A percentile compares a stretch with the other conserved stretches of the same genome.
Evolutionary conservation across 192 early-diverging fungal genomes (phyloP).

Genomic region (Obelidium mucronatum): DNA sequence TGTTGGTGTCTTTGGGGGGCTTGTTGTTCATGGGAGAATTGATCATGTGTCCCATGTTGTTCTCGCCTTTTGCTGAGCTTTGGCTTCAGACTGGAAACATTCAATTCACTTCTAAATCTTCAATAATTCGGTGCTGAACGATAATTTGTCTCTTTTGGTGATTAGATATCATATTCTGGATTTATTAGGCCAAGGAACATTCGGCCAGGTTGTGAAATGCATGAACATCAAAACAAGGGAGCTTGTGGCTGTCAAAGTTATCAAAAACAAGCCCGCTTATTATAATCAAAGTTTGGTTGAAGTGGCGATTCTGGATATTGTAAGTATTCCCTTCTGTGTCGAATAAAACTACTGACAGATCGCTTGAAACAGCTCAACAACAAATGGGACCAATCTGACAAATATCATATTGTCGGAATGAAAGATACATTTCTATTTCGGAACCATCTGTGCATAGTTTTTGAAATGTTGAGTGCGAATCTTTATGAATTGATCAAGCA

Average conservation of each 20-base stretch:
- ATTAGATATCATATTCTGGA: conserved; percentile 91
- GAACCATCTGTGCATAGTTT: conserved; percentile 94
- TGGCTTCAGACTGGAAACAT: too few relatives aligned
- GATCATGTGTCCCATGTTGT: neutral
- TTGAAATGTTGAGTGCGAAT: conserved; percentile 96
- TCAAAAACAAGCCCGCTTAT: conserved; percentile 98
- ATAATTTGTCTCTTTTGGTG: too few relatives aligned
- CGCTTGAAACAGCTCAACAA: conserved; percentile 75
- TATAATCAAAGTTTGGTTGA: conserved; percentile 98
- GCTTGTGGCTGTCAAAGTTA: conserved; percentile 93
- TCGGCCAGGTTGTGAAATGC: conserved; percentile 99
- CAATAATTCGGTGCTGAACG: too few relatives aligned
- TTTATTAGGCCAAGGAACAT: conserved; percentile 94
- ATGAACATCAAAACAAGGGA: conserved; percentile 92
- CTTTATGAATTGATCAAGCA: conserved; percentile 98
- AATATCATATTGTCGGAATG: conserved; percentile 89
- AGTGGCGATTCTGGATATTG: conserved; percentile 89
- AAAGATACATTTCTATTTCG: conserved; percentile 93
- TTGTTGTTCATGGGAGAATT: neutral
- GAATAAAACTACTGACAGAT: neutral
- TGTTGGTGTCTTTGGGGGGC: neutral
- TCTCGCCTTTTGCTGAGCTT: neutral
- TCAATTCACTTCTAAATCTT: too few relatives aligned
- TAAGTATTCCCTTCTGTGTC: conserved; percentile 34
- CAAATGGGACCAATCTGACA: conserved; percentile 84